Conservation (phyloP, 495 filamentous ascomycete species). For the Tetracladium setigerum region DNA sequence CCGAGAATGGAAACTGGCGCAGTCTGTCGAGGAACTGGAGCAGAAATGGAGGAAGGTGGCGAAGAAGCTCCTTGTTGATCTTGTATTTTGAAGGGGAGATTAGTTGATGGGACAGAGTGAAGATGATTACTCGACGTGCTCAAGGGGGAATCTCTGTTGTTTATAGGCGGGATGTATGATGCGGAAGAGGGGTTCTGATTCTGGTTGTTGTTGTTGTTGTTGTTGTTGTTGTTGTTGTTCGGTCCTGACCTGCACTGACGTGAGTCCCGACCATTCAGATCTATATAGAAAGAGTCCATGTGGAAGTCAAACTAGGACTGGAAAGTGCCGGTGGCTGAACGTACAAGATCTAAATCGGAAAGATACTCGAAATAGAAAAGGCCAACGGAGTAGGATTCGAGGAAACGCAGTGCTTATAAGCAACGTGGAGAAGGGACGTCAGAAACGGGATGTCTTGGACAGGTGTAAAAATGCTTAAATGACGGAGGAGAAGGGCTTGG, state of each 20-base stretch:
- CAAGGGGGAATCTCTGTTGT: neutral
- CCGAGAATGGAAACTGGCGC: conserved; percentile 18
- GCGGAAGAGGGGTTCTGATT: conserved; percentile 12
- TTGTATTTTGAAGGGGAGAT: conserved; percentile 5
- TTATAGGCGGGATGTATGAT: neutral
- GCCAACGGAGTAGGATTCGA: conserved; percentile 4
- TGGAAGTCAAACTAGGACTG: neutral
- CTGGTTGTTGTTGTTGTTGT: conserved; percentile 9
- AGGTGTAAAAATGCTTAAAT: too few species aligned
- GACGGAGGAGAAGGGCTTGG: too few species aligned
- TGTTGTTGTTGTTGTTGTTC: conserved; percentile 20
- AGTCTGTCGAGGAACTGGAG: conserved; percentile 11
- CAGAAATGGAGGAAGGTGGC: conserved; percentile 2
- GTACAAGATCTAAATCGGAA: conserved; percentile 14
- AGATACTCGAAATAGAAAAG: conserved; percentile 15
- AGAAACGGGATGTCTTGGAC: too few species aligned
- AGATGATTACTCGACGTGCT: neutral
- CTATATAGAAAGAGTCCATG: conserved; percentile 24
- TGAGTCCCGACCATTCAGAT: conserved; percentile 20
- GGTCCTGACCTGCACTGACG: conserved; percentile 20
- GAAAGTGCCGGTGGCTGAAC: conserved; percentile 14
- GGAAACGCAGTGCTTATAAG: conserved; percentile 10
- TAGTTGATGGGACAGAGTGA: neutral
- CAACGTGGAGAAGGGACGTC: conserved; percentile 9
- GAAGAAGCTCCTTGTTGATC: conserved; percentile 3